Base-by-base conservation (phyloP, 805 yeast genomes). In the Schwanniomyces pseudopolymorphus region DNA sequence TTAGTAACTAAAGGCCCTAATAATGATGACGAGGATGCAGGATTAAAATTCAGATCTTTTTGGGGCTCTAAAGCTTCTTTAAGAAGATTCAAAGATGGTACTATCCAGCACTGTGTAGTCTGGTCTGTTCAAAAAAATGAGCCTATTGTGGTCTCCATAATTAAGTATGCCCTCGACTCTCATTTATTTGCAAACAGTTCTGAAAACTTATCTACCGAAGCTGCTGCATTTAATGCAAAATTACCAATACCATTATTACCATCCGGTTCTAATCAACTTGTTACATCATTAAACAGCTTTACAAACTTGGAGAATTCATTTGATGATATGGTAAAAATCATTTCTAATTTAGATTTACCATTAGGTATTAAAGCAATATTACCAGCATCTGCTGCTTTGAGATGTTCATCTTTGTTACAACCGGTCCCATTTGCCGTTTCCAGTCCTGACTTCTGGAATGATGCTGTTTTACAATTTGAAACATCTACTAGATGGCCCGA, bases 401-500 rank as follows among this genome's bases (percentile, higher is more conserved):
- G 98, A 59, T 84, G 80, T 58, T 78, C 97, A 0, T 84, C 96
- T 0, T 55, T 86, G 4, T 73, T 84, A 45, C 83, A 81, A 52
- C 98, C 98, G 0, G 88, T 82, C 33, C 96, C 96, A 31, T 86
- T 80, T 72, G 89, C 92, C 6, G 73, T 76, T 25, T 75, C 87
- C 2, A 83, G 79, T 54, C 90, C 89, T 4, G 88, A 86, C 58
- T 87, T 86, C 59, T 81, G 89, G 73, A 88, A 86, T 56, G 91
- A 87, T 38, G 83, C 85, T 13, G 76, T 94, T 8, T 62, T 94
- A 31, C 96, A 91, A 65, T 89, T 94, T 64, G 99, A 94, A 68
- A 74, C 87, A 3, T 88, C 96, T 2, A 77, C 80, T n/a, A 83
- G 83, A 63, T 94, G 99, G 99, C 99, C 99, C 2, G 96, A 88